Base-by-base conservation (phyloP, 768 basidiomycete species). In the Termitomyces sp. region DNA sequence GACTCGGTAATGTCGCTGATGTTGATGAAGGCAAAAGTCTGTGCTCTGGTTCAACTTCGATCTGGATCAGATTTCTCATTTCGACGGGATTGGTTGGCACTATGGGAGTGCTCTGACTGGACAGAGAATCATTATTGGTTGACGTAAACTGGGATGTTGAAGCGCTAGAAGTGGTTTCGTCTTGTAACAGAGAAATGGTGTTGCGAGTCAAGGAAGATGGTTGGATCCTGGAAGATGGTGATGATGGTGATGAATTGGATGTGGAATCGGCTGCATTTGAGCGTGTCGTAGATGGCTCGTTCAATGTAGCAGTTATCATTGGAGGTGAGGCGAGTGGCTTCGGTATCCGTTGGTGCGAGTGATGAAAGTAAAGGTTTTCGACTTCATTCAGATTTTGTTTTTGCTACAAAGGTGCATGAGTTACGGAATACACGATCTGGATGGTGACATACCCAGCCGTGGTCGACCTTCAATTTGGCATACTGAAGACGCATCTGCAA, bases 321-420 rank as follows among this genome's bases (percentile, higher is more conserved):
- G 66, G 57, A 28, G 64, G 60, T 45, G 70, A 68, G n/a, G 69
- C 65, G 37, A 29, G 28, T 13, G 51, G 10, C 41, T 70, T 70
- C 24, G 71, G 64, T 31, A 72, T 71, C 56, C 77, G 77, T 28
- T 75, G 70, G 52, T 87, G 84, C 0, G 87, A 86, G 65, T 87
- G 85, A 50, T 84, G 85, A 65, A 90, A 90, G 73, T 90, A 91
- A 9, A 91, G 75, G 64, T 90, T 90, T 69, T 91, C 89, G 5
- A 91, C 89, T 71, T 91, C 89, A 65, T 87, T 89, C 53, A 91
- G 71, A 47, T 79, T 88, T 70, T 91, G 88, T 58, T 83, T 81
- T 84, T 88, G 86, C 88, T 89, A 33, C 28, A 47, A 54, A 31
- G 55, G 26, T 33, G 22, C n/a, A 29, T 18, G 15, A 28, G 39